These are phyloP conservation scores for Colletotrichum ledebouriae DNA, from an alignment of 2,329 filamentous ascomycete species.

Conservation along the genomic window DNA sequence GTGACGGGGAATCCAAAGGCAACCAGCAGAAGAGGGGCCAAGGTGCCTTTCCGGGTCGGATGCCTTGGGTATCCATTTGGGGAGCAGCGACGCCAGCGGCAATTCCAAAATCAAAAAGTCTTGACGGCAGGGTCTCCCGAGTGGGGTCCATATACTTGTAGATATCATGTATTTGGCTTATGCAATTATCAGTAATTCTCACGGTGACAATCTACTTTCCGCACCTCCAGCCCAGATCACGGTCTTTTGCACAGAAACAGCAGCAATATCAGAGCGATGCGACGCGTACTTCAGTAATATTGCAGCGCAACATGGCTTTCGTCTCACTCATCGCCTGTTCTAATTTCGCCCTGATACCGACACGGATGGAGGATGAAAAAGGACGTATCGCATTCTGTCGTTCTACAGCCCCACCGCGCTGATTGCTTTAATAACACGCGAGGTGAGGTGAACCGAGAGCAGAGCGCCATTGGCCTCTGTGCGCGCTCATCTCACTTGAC, in stretches of 20 bases:
- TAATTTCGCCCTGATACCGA: conserved; percentile 10
- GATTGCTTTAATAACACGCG: conserved; percentile 38
- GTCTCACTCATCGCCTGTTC: not conserved
- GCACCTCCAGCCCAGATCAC: not conserved
- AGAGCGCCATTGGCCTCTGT: conserved; percentile 8
- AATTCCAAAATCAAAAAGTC: conserved; percentile 27
- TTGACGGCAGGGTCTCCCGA: not conserved
- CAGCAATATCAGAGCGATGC: not conserved
- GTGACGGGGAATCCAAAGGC: not conserved
- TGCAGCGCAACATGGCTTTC: conserved; percentile 6
- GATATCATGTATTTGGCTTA: too few relatives aligned
- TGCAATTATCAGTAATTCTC: not conserved
- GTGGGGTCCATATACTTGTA: conserved; percentile 6
- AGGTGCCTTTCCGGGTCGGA: not conserved
- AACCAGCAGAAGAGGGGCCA: not conserved
- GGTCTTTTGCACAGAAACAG: not conserved
- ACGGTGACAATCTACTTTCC: not conserved
- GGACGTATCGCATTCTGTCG: conserved; percentile 29
- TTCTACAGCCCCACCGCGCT: conserved; percentile 35
- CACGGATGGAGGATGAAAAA: conserved; percentile 13
- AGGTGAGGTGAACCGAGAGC: conserved; percentile 10
- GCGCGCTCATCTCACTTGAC: conserved; percentile 22
- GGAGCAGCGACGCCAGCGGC: conserved; percentile 12
- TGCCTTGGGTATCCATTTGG: not conserved
- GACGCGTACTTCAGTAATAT: conserved; percentile 3